Percentiles rank a stretch among this genome's conserved stretches.
Conservation (phyloP, 2,329 filamentous ascomycete genomes). For the Diaporthe sp. region DNA sequence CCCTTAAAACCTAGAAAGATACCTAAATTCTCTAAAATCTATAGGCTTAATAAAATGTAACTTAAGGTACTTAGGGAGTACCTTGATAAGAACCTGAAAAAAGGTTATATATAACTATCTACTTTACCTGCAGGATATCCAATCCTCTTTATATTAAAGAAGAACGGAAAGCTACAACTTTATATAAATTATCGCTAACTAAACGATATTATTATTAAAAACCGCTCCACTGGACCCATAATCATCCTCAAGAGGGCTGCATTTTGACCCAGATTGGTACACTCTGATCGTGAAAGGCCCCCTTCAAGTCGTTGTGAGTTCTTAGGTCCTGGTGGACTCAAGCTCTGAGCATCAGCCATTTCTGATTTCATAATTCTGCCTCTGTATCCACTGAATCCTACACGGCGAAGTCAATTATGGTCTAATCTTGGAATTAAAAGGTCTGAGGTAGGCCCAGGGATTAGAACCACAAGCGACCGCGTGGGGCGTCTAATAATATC, state of each 20-base stretch:
- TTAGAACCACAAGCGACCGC: neutral
- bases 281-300: neutral
- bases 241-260: neutral
- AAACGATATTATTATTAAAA: no score
- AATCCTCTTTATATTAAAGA: no score
- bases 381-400: neutral
- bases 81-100: no score
- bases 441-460: neutral
- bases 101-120: no score
- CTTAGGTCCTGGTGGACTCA: neutral
- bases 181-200: no score
- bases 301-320: neutral
- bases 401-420: neutral
- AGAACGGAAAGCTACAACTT: no score
- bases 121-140: no score
- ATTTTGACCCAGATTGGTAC: no score
- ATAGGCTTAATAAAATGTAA: no score
- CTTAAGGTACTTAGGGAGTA: no score
- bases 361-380: neutral
- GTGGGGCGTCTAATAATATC: neutral
- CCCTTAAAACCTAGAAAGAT: no score
- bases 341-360: neutral
- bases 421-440: neutral
- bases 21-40: no score
- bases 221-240: neutral